Evolutionary conservation across 208 protist species (phyloP).

Genomic region (Leishmania major): DNA sequence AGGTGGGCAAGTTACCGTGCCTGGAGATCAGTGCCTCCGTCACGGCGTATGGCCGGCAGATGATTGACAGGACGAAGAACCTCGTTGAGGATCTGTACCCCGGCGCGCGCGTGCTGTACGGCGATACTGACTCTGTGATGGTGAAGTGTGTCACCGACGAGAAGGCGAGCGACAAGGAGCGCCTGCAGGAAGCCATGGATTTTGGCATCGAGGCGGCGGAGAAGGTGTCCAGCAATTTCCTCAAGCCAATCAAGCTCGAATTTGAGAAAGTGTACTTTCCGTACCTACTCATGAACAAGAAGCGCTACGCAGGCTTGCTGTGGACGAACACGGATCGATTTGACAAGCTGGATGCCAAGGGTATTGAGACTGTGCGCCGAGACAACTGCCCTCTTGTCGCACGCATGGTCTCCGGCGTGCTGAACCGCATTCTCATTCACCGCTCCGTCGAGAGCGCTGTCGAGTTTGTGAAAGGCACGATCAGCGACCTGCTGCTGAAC

Average conservation of each 20-base stretch:
- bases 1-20: constrained; percentile 99
- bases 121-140: constrained; percentile 99
- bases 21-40: constrained; percentile 95
- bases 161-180: constrained; percentile 61
- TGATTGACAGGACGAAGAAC: constrained; percentile 98
- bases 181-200: constrained; percentile 56
- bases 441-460: constrained; percentile 88
- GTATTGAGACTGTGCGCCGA: constrained; percentile 98
- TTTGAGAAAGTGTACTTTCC: constrained; percentile 99
- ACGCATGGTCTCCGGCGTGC: constrained; percentile 80
- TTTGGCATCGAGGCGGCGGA: constrained; percentile 95
- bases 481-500: constrained; percentile 87
- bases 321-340: constrained; percentile 98
- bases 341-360: constrained; percentile 99
- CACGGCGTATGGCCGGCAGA: constrained; percentile 98
- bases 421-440: constrained; percentile 88
- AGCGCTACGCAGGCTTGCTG: constrained; percentile 99
- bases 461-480: constrained; percentile 90
- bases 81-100: constrained; percentile 97
- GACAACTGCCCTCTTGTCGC: constrained; percentile 98
- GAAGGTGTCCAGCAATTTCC: constrained; percentile 78
- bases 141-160: constrained; percentile 87
- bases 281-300: constrained; percentile 99
- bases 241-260: constrained; percentile 98
- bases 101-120: constrained; percentile 98